Base-by-base conservation (phyloP, 129 eudicot species). In the Mikania micrantha region DNA sequence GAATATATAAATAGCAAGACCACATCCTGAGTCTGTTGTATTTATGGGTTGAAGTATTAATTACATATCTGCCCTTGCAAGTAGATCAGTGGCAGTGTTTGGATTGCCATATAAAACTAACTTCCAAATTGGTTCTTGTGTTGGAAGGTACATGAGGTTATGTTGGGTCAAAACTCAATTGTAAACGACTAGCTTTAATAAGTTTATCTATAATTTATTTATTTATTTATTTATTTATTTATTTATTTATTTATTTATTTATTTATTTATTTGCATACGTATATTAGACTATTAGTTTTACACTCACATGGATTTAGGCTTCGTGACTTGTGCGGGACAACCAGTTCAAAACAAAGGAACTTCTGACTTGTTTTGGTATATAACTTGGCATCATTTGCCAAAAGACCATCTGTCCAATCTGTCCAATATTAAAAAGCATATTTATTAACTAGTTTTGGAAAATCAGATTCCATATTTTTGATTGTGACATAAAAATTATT, bases 251-350 rank as follows among this genome's bases (percentile, higher is more conserved):
- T n/a, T n/a, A n/a, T n/a, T n/a, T n/a, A n/a, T n/a, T n/a, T 34
- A 58, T 20, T 7, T 29, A 24, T 75, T 75, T 60, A 64, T 47
- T 59, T 68, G 75, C 75, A 60, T 76, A 75, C 60, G 75, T 70
- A 68, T 48, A 8, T 47, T 76, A 48, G 49, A 49, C 49, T 48
- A 8, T 47, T 76, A 48, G 49, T 61, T 60, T 68, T 42, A 57
- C 45, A 38, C 64, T 70, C 75, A 69, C 75, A 76, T 60, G 80
- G 75, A 58, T 68, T 68, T 38, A 27, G 58, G 38, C 40, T 76
- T 60, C 50, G 25, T 76, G 28, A 60, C 69, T 69, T 59, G 60
- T 62, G 48, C 40, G 3, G 53, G 44, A 44, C 50, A 41, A 44
- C 36, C 13, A 3, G 24, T 59, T 58, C 20, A 57, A 75, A 75